Percentiles rank a stretch among this genome's conserved stretches.
Evolutionary conservation across 306 rosid species (phyloP).

Genomic region (Notholithocarpus densiflorus): DNA sequence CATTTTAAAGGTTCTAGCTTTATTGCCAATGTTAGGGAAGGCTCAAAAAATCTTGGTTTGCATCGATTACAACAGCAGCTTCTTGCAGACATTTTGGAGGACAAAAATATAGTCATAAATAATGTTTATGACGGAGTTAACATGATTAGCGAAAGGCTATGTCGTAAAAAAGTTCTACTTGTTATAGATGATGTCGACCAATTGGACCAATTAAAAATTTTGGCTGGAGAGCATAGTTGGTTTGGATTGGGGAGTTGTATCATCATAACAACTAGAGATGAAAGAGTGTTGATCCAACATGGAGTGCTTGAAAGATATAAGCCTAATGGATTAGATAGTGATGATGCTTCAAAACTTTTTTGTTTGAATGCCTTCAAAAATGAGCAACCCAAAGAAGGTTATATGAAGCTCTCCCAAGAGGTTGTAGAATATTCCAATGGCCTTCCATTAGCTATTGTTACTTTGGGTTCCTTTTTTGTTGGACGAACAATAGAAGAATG

Average conservation of each 20-base stretch:
- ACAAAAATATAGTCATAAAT: too few species aligned
- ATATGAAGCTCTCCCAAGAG: neutral
- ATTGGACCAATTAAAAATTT: neutral
- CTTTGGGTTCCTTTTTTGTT: neutral
- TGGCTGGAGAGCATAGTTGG: neutral
- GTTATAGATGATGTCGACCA: constrained; percentile 3
- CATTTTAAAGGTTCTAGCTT: too few species aligned
- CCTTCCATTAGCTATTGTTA: neutral
- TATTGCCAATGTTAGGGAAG: too few species aligned
- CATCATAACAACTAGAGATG: constrained; percentile 1
- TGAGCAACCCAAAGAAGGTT: neutral
- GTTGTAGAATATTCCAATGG: neutral
- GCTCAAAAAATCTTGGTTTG: too few species aligned
- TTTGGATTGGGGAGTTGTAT: neutral
- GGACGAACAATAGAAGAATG: neutral
- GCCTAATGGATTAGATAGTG: neutral
- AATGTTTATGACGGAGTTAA: too few species aligned
- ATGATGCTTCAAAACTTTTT: neutral
- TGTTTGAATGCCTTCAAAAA: neutral
- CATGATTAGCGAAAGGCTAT: too few species aligned
- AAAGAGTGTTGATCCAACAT: too few species aligned
- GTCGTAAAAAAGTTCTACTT: neutral
- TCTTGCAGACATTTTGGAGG: too few species aligned
- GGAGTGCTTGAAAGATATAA: neutral
- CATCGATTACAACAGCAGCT: too few species aligned